Evolutionary conservation across 169 alveolate species (phyloP).

Genomic region (Hammondia hammondi): DNA sequence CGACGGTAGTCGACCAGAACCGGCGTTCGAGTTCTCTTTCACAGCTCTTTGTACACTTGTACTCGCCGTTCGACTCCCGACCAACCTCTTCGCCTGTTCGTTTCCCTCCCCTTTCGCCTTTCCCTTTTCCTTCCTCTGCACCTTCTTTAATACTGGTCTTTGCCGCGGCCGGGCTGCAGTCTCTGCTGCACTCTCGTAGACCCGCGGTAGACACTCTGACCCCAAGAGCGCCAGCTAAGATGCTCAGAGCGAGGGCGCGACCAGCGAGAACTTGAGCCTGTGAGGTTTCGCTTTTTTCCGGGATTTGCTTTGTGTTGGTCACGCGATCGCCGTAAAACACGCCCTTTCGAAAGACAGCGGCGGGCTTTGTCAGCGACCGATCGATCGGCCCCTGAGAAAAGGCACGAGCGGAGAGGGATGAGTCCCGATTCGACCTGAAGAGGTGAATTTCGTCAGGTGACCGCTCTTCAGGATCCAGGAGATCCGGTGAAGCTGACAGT

Average conservation of each 20-base stretch:
- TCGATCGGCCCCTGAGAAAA: neutral
- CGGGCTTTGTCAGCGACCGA: neutral
- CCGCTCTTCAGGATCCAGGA: neutral
- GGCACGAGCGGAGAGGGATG: neutral
- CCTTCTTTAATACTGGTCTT: neutral
- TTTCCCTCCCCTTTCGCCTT: neutral
- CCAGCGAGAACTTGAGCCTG: neutral
- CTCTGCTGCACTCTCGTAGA: neutral
- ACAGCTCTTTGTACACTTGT: neutral
- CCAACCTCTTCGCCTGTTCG: neutral
- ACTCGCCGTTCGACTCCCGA: neutral
- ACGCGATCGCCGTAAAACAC: constrained; percentile 1
- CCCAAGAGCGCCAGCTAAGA: constrained; percentile 19
- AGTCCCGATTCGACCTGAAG: neutral
- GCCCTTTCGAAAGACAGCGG: constrained; percentile 26
- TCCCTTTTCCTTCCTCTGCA: neutral
- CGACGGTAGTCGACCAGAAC: neutral
- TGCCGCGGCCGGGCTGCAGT: neutral
- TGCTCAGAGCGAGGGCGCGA: constrained; percentile 4
- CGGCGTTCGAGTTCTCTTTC: neutral
- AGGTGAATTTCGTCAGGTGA: neutral
- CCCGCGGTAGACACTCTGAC: neutral
- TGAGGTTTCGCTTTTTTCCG: neutral
- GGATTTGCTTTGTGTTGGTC: neutral
- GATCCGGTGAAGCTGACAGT: neutral